Percentiles rank a stretch among this genome's conserved stretches.
These are phyloP conservation scores for Hemileia vastatrix DNA, from an alignment of 1,284 basidiomycete species.

Conservation along the genomic window DNA sequence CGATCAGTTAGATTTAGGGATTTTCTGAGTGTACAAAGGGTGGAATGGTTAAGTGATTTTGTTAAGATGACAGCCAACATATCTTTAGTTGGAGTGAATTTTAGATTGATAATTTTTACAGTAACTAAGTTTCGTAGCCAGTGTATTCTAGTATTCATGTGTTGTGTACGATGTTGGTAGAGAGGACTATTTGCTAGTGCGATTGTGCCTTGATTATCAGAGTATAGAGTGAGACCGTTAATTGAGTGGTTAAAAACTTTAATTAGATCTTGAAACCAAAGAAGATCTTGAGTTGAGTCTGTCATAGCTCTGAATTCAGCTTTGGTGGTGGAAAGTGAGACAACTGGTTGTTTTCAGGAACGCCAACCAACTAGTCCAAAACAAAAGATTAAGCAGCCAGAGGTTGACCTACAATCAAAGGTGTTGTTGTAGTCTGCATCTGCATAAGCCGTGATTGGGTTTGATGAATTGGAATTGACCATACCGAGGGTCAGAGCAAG, in stretches of 20 bases:
- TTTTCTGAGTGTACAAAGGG: too few species aligned
- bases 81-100: too few species aligned
- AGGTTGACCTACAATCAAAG: neutral
- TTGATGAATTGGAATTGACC: neutral
- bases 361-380: neutral
- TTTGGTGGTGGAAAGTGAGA: neutral
- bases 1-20: too few species aligned
- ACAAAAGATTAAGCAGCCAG: neutral
- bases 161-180: neutral
- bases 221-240: neutral
- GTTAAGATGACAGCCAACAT: too few species aligned
- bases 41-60: too few species aligned
- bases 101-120: too few species aligned
- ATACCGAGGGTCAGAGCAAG: neutral
- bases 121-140: neutral
- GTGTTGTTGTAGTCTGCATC: neutral
- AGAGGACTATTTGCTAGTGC: neutral
- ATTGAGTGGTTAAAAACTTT: neutral
- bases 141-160: neutral
- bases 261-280: neutral
- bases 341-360: neutral
- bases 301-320: neutral
- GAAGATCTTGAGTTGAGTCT: neutral
- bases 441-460: neutral
- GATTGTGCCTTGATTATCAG: slow-evolving; percentile 2